Conservation (phyloP, 192 early-diverging fungal genomes). For the Entophlyctis luteolus region DNA sequence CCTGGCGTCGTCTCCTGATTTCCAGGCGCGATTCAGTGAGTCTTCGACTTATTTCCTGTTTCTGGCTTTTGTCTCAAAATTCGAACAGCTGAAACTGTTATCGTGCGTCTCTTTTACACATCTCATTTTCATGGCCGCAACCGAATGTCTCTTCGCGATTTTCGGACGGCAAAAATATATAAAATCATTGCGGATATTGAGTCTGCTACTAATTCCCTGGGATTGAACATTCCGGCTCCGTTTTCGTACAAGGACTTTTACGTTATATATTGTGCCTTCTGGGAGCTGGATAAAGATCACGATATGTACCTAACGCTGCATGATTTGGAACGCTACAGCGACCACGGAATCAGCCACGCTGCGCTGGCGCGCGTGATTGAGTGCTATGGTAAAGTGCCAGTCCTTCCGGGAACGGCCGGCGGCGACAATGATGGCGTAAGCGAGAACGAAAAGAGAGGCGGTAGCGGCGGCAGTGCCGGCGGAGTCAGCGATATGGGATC, state of each 20-base stretch:
- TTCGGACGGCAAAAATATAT: slow-evolving; percentile 56
- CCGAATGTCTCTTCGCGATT: slow-evolving; percentile 67
- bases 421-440: not conserved
- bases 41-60: not conserved
- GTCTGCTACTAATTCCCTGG: slow-evolving; percentile 23
- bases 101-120: slow-evolving; percentile 76
- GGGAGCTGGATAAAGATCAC: slow-evolving; percentile 81
- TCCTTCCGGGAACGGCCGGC: slow-evolving; percentile 49
- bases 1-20: slow-evolving; percentile 68
- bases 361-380: slow-evolving; percentile 74
- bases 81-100: slow-evolving; percentile 70
- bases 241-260: slow-evolving; percentile 96
- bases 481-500: too few species aligned
- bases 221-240: slow-evolving; percentile 52
- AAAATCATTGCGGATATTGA: slow-evolving; percentile 64
- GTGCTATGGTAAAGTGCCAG: slow-evolving; percentile 35
- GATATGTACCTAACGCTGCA: slow-evolving; percentile 61
- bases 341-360: slow-evolving; percentile 60
- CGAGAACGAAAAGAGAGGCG: too few species aligned
- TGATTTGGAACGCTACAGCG: slow-evolving; percentile 55
- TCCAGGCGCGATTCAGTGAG: slow-evolving; percentile 75
- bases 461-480: too few species aligned
- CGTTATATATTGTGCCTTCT: slow-evolving; percentile 90
- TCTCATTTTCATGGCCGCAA: slow-evolving; percentile 60
- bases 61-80: not conserved